These are phyloP conservation scores for Aspergillus leporis DNA, from an alignment of 495 filamentous ascomycete genomes.

Conservation along the genomic window DNA sequence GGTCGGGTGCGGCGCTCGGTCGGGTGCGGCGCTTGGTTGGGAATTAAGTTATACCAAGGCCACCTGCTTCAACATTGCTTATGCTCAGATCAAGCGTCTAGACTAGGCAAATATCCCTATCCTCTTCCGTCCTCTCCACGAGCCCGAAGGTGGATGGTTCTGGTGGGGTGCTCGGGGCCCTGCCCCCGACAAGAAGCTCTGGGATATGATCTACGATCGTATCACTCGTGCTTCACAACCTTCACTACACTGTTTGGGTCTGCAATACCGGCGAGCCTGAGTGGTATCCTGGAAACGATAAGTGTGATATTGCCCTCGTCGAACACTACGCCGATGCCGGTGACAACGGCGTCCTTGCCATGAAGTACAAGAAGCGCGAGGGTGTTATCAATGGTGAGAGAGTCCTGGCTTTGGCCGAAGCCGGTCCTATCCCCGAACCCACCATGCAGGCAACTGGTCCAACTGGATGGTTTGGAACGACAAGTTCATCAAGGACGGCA, in stretches of 20 bases:
- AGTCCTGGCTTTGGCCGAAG: slow-evolving; percentile 9
- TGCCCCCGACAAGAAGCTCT: slow-evolving; percentile 7
- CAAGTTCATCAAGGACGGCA: slow-evolving; percentile 11
- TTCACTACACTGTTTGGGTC: slow-evolving; percentile 11
- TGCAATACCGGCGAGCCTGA: slow-evolving; percentile 3
- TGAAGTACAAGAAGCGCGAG: slow-evolving; percentile 5
- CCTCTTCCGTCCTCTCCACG: slow-evolving; percentile 13
- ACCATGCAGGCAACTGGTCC: slow-evolving; percentile 4
- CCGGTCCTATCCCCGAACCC: slow-evolving; percentile 12
- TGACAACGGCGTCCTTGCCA: slow-evolving; percentile 6
- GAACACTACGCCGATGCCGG: slow-evolving; percentile 9
- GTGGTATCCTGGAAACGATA: slow-evolving; percentile 14
- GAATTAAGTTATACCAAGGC: slow-evolving; percentile 15
- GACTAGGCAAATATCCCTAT: slow-evolving; percentile 5
- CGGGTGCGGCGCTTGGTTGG: no score
- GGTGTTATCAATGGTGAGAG: slow-evolving; percentile 1
- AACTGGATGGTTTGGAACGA: slow-evolving; percentile 14
- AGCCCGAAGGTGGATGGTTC: slow-evolving; percentile 14
- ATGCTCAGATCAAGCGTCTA: slow-evolving; percentile 8
- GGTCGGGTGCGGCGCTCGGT: no score
- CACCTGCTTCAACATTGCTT: slow-evolving; percentile 5
- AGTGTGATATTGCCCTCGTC: slow-evolving; percentile 10
- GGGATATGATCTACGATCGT: slow-evolving; percentile 5
- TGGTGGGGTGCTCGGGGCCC: slow-evolving; percentile 11
- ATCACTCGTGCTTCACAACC: slow-evolving; percentile 6